A percentile compares a stretch with the other conserved stretches of the same genome.
These are phyloP conservation scores for Esteya vermicola DNA, from an alignment of 2,329 filamentous ascomycete species.

Conservation along the genomic window DNA sequence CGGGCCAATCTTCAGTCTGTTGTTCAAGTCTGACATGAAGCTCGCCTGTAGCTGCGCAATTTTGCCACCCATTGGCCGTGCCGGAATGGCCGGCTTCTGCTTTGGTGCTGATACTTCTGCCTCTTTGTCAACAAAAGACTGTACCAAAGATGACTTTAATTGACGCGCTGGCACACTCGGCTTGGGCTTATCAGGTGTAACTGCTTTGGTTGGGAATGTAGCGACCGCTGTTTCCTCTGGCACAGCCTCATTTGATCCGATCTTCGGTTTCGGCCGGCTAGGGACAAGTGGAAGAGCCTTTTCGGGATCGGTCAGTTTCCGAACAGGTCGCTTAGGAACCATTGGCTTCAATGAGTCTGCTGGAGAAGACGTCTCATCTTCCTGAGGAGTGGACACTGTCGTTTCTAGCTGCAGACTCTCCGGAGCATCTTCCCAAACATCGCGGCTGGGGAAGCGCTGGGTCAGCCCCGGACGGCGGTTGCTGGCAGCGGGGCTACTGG, in stretches of 20 bases:
- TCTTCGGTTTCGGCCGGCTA: conserved; percentile 38
- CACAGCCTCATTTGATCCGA: too few relatives aligned
- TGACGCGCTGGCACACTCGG: conserved; percentile 48
- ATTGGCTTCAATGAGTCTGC: conserved; percentile 39
- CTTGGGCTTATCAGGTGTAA: conserved; percentile 39
- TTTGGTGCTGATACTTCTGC: conserved; percentile 37
- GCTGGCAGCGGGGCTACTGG: background rate
- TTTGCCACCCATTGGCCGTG: conserved; percentile 66
- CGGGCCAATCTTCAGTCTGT: conserved; percentile 75
- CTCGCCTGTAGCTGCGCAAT: conserved; percentile 83
- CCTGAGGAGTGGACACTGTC: conserved; percentile 46
- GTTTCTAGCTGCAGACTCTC: conserved; percentile 71
- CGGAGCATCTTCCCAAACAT: conserved; percentile 90
- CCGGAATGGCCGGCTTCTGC: conserved; percentile 71
- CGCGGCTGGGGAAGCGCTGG: conserved; percentile 75
- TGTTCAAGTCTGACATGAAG: conserved; percentile 88
- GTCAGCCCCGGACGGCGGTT: conserved; percentile 28
- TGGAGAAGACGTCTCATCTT: conserved; percentile 30
- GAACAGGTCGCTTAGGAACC: conserved; percentile 39
- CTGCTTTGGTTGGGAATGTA: conserved; percentile 22
- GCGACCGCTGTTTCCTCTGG: too few relatives aligned
- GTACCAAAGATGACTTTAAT: conserved; percentile 25
- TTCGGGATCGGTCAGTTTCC: conserved; percentile 24
- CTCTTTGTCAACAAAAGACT: conserved; percentile 23
- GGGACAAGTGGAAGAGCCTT: conserved; percentile 28